Conservation (phyloP, 257 asterid genomes). For the Fraxinus cuspidata region DNA sequence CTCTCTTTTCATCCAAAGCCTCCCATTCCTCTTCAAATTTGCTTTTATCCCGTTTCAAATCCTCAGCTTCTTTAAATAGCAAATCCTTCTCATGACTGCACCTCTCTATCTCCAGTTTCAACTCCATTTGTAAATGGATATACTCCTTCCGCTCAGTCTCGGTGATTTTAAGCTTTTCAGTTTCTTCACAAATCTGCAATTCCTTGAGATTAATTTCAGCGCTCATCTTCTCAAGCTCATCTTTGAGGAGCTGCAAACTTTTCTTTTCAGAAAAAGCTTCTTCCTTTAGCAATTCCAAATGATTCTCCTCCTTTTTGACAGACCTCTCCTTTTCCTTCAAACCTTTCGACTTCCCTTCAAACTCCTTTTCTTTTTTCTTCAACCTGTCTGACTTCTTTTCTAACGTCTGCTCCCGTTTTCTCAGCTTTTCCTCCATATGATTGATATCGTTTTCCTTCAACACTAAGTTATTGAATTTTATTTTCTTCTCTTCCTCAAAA, state of each 20-base stretch:
- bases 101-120: conserved; percentile 72
- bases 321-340: conserved; percentile 70
- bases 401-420: conserved; percentile 56
- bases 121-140: conserved; percentile 47
- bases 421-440: conserved; percentile 69
- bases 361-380: conserved; percentile 70
- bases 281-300: conserved; percentile 42
- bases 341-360: conserved; percentile 50
- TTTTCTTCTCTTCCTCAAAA: conserved; percentile 57
- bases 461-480: conserved; percentile 46
- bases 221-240: conserved; percentile 56
- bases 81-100: conserved; percentile 48
- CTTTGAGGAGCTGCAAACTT: conserved; percentile 43
- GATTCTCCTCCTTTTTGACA: conserved; percentile 54
- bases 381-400: conserved; percentile 61
- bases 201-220: conserved; percentile 56
- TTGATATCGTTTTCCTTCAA: conserved; percentile 54
- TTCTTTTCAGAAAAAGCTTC: conserved; percentile 54
- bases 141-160: conserved; percentile 62
- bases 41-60: conserved; percentile 61
- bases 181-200: conserved; percentile 47
- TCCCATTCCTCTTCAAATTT: conserved; percentile 90
- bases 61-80: conserved; percentile 61
- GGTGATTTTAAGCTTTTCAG: conserved; percentile 48
- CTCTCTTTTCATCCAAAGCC: conserved; percentile 69